Conservation (phyloP, 371 early-diverging fungal genomes). For the Lichtheimia ramosa region DNA sequence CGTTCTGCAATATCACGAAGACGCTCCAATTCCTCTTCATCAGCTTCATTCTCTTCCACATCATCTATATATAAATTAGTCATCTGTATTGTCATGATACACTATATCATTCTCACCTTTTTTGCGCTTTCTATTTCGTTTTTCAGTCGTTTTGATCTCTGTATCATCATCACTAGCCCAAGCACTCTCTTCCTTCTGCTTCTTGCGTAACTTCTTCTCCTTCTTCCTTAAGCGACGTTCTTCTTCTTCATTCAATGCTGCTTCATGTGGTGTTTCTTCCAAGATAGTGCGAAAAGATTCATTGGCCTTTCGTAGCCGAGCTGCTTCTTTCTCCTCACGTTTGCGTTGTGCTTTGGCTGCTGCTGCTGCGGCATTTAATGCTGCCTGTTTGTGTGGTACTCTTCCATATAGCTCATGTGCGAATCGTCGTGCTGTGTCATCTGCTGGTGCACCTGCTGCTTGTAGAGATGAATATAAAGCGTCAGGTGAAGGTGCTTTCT, state of each 20-base stretch:
- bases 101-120: slow-evolving; percentile 28
- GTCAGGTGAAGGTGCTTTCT: slow-evolving; percentile 60
- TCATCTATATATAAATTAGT: slow-evolving; percentile 9
- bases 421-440: slow-evolving; percentile 56
- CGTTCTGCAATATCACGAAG: slow-evolving; percentile 76
- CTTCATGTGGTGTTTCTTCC: slow-evolving; percentile 50
- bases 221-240: slow-evolving; percentile 34
- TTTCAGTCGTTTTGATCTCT: slow-evolving; percentile 42
- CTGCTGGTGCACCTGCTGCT: slow-evolving; percentile 59
- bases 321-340: slow-evolving; percentile 56
- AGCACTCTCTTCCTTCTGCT: slow-evolving; percentile 49
- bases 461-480: slow-evolving; percentile 53
- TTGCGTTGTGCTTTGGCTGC: slow-evolving; percentile 46
- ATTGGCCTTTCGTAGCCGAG: slow-evolving; percentile 59
- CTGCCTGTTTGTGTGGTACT: slow-evolving; percentile 50
- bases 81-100: no score
- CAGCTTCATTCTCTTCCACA: slow-evolving; percentile 38
- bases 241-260: slow-evolving; percentile 26
- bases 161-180: slow-evolving; percentile 66
- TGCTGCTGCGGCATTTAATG: slow-evolving; percentile 20
- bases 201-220: slow-evolving; percentile 55
- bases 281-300: slow-evolving; percentile 54
- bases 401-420: slow-evolving; percentile 63
- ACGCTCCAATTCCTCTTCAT: slow-evolving; percentile 57
- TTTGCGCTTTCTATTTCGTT: slow-evolving; percentile 28